These are phyloP conservation scores for Litsea cubeba DNA, from an alignment of 164 flowering plant genomes.

Conservation along the genomic window DNA sequence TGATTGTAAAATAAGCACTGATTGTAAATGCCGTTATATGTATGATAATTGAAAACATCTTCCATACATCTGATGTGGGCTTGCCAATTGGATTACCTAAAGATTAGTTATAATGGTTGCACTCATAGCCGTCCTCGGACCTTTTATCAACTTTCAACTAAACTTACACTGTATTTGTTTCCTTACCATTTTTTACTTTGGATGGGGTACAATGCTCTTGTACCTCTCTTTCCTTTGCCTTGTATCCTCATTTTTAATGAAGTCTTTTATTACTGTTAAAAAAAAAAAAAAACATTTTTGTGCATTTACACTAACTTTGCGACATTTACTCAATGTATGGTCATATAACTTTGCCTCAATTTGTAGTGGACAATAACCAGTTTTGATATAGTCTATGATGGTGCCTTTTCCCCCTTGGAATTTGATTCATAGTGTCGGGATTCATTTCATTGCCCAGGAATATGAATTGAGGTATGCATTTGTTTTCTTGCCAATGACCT, in stretches of 20 bases:
- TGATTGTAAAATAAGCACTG: constrained; percentile 3
- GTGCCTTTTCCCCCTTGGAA: background rate
- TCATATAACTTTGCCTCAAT: background rate
- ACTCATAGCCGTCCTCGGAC: background rate
- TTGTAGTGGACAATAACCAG: background rate
- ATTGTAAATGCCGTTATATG: background rate
- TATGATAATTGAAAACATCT: constrained; percentile 6
- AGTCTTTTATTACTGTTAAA: too few species aligned
- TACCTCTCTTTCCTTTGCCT: too few species aligned
- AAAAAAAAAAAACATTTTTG: too few species aligned
- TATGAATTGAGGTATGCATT: background rate
- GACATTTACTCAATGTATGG: background rate
- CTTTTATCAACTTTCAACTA: background rate
- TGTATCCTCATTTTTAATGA: background rate
- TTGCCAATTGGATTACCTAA: background rate
- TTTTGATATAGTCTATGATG: background rate
- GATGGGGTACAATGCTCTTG: too few species aligned
- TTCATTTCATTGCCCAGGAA: background rate
- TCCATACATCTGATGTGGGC: background rate
- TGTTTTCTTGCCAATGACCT: background rate
- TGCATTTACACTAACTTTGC: too few species aligned
- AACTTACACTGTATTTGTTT: too few species aligned
- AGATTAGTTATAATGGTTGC: background rate
- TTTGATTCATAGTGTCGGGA: background rate
- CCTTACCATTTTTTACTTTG: too few species aligned